Conservation (phyloP, 1,284 basidiomycete species). For the Ceratobasidium sp. region DNA sequence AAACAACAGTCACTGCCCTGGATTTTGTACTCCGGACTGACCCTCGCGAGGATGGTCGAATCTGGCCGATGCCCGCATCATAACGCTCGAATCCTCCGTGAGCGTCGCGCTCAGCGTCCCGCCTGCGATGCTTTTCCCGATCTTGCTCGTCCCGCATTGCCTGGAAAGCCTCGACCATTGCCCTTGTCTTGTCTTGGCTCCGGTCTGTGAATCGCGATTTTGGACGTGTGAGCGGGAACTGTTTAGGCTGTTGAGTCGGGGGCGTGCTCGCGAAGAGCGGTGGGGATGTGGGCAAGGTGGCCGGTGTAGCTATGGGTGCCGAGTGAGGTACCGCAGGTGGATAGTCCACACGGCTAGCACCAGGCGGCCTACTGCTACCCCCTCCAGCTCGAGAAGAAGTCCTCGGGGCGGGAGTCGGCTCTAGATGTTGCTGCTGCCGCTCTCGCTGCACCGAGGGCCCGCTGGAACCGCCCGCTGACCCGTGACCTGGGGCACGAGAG, state of each 20-base stretch:
- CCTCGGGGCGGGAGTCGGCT: background rate
- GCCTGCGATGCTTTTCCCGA: conserved; percentile 22
- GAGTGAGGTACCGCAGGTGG: conserved; percentile 23
- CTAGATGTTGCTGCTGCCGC: background rate
- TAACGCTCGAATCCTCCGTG: background rate
- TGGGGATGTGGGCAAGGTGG: conserved; percentile 21
- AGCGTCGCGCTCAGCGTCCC: conserved; percentile 14
- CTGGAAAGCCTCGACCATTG: conserved; percentile 40
- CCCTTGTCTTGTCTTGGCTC: conserved; percentile 35
- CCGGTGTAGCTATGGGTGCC: conserved; percentile 32
- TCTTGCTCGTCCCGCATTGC: conserved; percentile 31
- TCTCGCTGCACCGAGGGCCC: background rate
- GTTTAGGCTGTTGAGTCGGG: conserved; percentile 35
- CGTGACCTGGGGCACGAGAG: conserved; percentile 25
- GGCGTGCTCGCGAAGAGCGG: conserved; percentile 26
- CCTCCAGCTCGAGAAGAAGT: conserved; percentile 26
- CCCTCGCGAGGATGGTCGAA: conserved; percentile 28
- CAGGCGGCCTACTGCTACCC: conserved; percentile 9
- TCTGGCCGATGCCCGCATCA: background rate
- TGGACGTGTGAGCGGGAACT: conserved; percentile 28
- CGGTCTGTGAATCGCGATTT: conserved; percentile 40
- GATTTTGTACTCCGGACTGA: conserved; percentile 40
- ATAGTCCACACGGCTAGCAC: conserved; percentile 11
- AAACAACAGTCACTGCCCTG: conserved; percentile 39
- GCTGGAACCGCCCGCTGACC: conserved; percentile 2